These are phyloP conservation scores for Chalciporus sphaerocephalus DNA, from an alignment of 768 basidiomycete genomes.

Conservation along the genomic window DNA sequence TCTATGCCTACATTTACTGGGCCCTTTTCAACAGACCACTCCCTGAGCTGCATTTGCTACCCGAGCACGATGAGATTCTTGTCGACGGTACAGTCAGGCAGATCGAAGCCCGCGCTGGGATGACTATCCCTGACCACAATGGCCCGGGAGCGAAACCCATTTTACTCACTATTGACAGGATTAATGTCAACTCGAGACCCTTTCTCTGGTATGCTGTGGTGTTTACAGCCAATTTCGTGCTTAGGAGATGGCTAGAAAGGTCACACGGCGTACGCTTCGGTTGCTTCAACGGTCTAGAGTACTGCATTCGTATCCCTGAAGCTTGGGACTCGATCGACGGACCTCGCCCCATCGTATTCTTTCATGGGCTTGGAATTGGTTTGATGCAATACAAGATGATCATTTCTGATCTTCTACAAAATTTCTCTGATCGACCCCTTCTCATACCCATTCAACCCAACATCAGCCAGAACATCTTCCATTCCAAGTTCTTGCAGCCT, in stretches of 20 bases:
- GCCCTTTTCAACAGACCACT: conserved; percentile 68
- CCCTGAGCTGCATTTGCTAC: conserved; percentile 46
- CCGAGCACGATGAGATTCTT: conserved; percentile 42
- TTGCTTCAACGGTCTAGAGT: conserved; percentile 68
- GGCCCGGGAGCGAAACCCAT: conserved; percentile 51
- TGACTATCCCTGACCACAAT: conserved; percentile 55
- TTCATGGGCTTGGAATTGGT: conserved; percentile 88
- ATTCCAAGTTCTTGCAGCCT: conserved; percentile 67
- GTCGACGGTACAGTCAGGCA: conserved; percentile 59
- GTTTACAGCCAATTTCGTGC: conserved; percentile 42
- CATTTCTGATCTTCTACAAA: conserved; percentile 52
- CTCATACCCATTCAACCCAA: conserved; percentile 79
- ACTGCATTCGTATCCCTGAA: conserved; percentile 66
- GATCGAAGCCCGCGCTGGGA: conserved; percentile 70
- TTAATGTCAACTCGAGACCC: conserved; percentile 67
- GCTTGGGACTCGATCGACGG: conserved; percentile 57
- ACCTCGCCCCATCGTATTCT: conserved; percentile 70
- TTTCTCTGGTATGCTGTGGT: conserved; percentile 57
- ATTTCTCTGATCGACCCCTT: conserved; percentile 64
- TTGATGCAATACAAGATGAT: conserved; percentile 65
- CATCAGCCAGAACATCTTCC: conserved; percentile 82
- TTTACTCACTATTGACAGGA: conserved; percentile 73
- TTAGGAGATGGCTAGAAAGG: conserved; percentile 43
- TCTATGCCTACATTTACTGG: conserved; percentile 81
- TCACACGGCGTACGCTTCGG: conserved; percentile 42